Base-by-base conservation (phyloP, 2,329 filamentous ascomycete species). In the Paracamarosporium sp. region DNA sequence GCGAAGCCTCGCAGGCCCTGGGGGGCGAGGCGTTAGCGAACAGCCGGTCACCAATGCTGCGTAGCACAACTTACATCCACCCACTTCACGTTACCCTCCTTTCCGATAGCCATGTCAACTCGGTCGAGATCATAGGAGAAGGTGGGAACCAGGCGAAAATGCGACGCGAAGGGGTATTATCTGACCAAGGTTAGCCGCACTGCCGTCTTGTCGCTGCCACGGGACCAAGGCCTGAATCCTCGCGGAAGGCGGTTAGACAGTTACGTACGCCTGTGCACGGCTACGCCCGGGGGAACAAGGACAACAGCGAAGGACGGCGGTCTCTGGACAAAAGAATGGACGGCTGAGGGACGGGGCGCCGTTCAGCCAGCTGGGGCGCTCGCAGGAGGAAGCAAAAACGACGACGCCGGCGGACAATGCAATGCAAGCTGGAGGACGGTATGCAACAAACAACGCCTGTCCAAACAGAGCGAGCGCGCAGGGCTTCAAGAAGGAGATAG, bases 61-160 rank as follows among this genome's bases (percentile, higher is more conserved):
- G 13, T 7, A 22, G 7, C 5, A 15, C 17, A 33, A 52, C 54
- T 47, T 52, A 56, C 54, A 50, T 56, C 54, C 24, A 57, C 55
- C 55, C 55, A 57, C 50, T 57, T 57, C 35, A 57, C 55, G 25
- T 57, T 57, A 9, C 50, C 50, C 36, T 57, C 55, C 44, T 53
- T 46, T 40, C 55, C 55, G 46, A 57, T 57, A 4, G 48, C 55
- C 55, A 57, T 57, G 8, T 22, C n/a, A 15, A 28, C 31, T 35
- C 53, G 43, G 24, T 44, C 38, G 27, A 20, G 25, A 43, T 33
- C 52, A 40, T 55, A 36, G 31, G 44, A 31, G 40, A 31, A 11
- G 13, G 35, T 6, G 17, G 7, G 17, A 15, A n/a, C 17, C 35
- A 4, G 41, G 31, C 31, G 31, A 13, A n/a, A 33, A 31, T 35